Evolutionary conservation across 768 basidiomycete genomes (phyloP), one percentile per base, ranked within the genome.

Genomic region (Leccinum uliginosum): DNA sequence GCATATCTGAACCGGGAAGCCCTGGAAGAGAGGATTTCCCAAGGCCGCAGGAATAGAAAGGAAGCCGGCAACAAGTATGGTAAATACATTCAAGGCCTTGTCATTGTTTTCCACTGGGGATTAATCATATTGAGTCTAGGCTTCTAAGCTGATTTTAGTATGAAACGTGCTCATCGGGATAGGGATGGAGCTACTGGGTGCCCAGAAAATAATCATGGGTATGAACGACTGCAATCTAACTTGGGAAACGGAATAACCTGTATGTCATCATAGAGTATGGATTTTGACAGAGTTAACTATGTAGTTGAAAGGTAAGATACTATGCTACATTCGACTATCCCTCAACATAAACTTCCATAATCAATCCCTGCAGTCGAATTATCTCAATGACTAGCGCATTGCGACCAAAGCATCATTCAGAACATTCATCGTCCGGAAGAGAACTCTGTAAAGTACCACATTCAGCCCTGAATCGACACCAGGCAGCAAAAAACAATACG

Each of bases 61-160:
- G 89, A 92, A 66, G 91, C 92, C 0, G 92, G 92, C 10, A 93
- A 91, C 73, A 94, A 93, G 79, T 93, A 94, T 63, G 92, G 92
- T 87, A 63, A 58, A 80, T 74, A n/a, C 27, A 48, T 30, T 1
- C 12, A 47, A 8, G 3, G n/a, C 26, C 8, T 12, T 3, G 4
- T 6, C 21, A 11, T 17, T 32, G 2, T 26, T 35, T 23, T 24
- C 21, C 7, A 4, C 1, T 27, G 14, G 7, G n/a, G 10, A 23
- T 32, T 56, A 6, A 59, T 23, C 9, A 11, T 30, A 12, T 27
- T 21, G 9, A 8, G 24, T 52, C 4, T 40, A 70, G 70, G 69
- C 21, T 71, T 71, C 59, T 71, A 62, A 32, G 44, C 51, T 26
- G n/a, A 8, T 53, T 38, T n/a, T 4, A 29, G 50, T 46, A 43